These are phyloP conservation scores for Madurella mycetomatis DNA, from an alignment of 2,329 filamentous ascomycete genomes.

Conservation along the genomic window DNA sequence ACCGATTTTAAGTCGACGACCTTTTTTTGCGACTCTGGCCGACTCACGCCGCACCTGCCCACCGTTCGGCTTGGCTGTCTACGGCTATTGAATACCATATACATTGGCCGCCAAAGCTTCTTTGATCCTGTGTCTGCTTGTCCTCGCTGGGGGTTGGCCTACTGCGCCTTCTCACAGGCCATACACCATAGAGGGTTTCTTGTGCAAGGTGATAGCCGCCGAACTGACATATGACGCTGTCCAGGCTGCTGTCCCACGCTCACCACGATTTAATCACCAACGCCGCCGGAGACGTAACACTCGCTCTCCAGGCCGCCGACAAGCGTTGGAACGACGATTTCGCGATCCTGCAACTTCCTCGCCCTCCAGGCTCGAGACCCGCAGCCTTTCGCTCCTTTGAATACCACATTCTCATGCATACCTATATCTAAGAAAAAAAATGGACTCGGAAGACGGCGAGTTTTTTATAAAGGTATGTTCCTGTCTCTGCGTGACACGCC, in stretches of 20 bases:
- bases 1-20: conserved; percentile 11
- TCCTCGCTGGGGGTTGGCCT: conserved; percentile 1
- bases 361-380: conserved; percentile 15
- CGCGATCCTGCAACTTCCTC: conserved; percentile 8
- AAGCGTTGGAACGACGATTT: conserved; percentile 12
- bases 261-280: conserved; percentile 21
- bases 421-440: conserved; percentile 52
- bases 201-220: conserved; percentile 21
- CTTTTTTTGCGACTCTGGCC: conserved; percentile 12
- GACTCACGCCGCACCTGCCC: conserved; percentile 5
- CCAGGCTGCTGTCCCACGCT: conserved; percentile 28
- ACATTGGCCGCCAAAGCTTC: background rate
- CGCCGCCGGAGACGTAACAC: conserved; percentile 10
- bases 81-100: background rate
- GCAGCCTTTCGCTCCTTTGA: conserved; percentile 22
- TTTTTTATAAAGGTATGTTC: conserved; percentile 74
- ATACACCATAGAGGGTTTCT: conserved; percentile 4
- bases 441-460: conserved; percentile 88
- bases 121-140: conserved; percentile 6
- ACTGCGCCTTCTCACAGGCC: conserved; percentile 14
- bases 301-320: conserved; percentile 9
- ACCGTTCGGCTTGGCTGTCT: background rate
- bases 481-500: conserved; percentile 15
- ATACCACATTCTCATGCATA: conserved; percentile 42
- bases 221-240: conserved; percentile 29